Base-by-base conservation (phyloP, 2,329 filamentous ascomycete species). In the Trichophyton equinum region DNA sequence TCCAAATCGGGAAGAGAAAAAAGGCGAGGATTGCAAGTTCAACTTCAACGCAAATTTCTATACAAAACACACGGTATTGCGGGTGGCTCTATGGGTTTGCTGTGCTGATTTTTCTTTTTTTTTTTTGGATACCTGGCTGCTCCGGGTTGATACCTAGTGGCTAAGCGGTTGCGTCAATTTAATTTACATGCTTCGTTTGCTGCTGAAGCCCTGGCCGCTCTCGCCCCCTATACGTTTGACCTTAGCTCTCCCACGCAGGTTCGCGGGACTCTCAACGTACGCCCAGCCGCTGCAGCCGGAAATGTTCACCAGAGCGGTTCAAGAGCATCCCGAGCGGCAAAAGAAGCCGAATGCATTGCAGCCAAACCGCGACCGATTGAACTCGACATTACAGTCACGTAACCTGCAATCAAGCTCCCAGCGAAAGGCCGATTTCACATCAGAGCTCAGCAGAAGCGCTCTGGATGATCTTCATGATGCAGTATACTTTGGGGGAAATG, bases 401-500 rank as follows among this genome's bases (percentile, higher is more conserved):
- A 63, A 64, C 20, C 70, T 69, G 40, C 66, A 70, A 5, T 61
- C 65, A 42, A 72, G 72, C 9, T 65, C 72, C 58, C 75, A 75
- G 63, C 71, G 73, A 49, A 76, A 76, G 64, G 66, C 74, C 20
- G 74, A 75, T 38, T 68, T 71, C 65, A 62, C 67, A 15, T 57
- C 51, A 66, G 65, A 40, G 4, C 36, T 40, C 27, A 40, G 27
- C 36, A 66, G 68, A 49, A 73, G 72, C 4, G 66, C 68, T 4
- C 64, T 80, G 60, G 72, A 72, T 1, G 74, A 73, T 13, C 70
- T 80, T 18, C 77, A 79, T 65, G 74, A 71, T 57, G 73, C 72
- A 3, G 81, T 87, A 8, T 82, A 81, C 63, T 88, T 91, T 64
- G 40, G 51, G 2, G 51, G 44, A 25, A 58, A 44, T 7, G 56